Base-by-base conservation (phyloP, 768 basidiomycete genomes). In the Russula griseocarnosa region DNA sequence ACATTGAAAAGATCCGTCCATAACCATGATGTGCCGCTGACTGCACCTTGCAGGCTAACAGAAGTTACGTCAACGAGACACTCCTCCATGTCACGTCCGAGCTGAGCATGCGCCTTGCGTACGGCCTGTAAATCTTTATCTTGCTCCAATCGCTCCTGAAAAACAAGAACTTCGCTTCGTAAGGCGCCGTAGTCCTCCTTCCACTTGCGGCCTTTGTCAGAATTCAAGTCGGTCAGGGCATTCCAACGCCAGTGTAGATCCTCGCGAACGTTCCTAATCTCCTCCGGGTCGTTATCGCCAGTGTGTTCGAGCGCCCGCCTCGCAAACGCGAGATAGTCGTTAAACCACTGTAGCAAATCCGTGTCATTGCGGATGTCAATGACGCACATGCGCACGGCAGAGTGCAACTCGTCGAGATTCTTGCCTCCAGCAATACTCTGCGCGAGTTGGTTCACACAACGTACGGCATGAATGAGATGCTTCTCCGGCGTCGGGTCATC, bases 1-100 rank as follows among this genome's bases (percentile, higher is more conserved):
- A 92, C 87, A 69, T 86, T 88, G 77, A 90, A 86, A 8, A 92
- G 64, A 65, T 94, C 92, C 71, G 86, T 82, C 86, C 86, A 89
- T 75, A 90, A 83, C 88, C 88, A 90, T 1, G 85, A 81, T 6
- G 82, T 80, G 52, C 85, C 81, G 59, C 87, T 85, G 66, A 86
- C 70, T 5, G 81, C 79, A 11, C 79, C 79, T 70, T 85, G 79
- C 50, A 85, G 50, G 7, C 80, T 79, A 0, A 76, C 75, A 67
- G 76, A 67, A 9, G 79, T 73, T 65, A 78, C 71, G 40, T 74
- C 70, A 5, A 79, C 68, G 69, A 76, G 53, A 76, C 77, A 80
- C 24, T 73, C 67, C 70, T 83, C 80, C n/a, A 86, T 44, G 52
- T 85, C 83, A 14, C 70, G 61, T 1, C 76, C 79, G 14, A 89